Conservation (phyloP, 768 basidiomycete genomes). For the Lentinula lateritia region DNA sequence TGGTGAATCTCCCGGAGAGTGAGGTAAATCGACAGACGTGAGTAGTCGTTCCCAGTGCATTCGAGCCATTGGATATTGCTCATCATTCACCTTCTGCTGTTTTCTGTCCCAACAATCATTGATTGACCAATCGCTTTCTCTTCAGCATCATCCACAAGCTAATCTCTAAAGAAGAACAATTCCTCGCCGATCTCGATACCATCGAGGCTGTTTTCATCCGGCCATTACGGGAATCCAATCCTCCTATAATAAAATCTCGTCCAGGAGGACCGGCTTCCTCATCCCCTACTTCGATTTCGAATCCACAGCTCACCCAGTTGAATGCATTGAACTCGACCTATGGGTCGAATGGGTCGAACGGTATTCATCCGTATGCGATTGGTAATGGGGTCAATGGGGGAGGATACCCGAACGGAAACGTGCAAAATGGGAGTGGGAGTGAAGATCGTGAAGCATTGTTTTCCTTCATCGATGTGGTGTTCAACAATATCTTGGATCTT, state of each 20-base stretch:
- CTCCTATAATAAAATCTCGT: conserved; percentile 28
- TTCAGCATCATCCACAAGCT: conserved; percentile 78
- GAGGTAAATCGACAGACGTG: conserved; percentile 82
- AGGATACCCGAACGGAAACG: not conserved
- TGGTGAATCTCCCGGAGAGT: conserved; percentile 54
- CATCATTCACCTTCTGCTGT: too few species aligned
- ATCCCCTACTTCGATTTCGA: not conserved
- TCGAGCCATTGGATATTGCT: too few species aligned
- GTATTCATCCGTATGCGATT: not conserved
- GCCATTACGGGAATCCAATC: conserved; percentile 40
- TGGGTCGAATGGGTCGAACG: not conserved
- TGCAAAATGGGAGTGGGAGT: not conserved
- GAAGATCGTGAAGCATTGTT: conserved; percentile 40
- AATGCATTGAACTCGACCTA: not conserved
- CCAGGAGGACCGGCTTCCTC: not conserved
- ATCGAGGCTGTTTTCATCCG: conserved; percentile 64
- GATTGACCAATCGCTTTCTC: not conserved
- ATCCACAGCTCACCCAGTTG: not conserved
- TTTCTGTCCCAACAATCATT: not conserved
- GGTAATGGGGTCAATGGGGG: not conserved
- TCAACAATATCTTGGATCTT: conserved; percentile 85
- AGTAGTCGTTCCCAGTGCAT: conserved; percentile 9
- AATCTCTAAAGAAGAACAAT: conserved; percentile 85
- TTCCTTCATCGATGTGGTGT: conserved; percentile 85
- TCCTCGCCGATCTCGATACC: conserved; percentile 79